Base-by-base conservation (phyloP, 257 asterid genomes). In the Echium plantagineum region DNA sequence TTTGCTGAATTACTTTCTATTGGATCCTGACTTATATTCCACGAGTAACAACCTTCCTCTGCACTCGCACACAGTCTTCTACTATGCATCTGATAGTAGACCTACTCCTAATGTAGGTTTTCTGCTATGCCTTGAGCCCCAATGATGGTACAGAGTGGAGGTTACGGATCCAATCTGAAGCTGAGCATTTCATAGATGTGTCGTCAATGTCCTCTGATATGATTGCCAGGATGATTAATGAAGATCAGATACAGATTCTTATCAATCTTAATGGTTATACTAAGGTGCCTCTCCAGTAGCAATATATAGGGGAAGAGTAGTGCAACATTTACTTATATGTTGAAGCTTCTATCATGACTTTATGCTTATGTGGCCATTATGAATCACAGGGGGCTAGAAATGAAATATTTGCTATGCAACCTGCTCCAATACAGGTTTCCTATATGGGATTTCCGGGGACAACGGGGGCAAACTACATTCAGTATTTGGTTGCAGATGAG, bases 391-490 rank as follows among this genome's bases (percentile, higher is more conserved):
- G 99, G n/a, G 99, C 97, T 26, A 83, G 99, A 76, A 93, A 93
- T 71, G 99, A 93, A 78, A 81, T 93, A 77, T 93, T 93, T 78
- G 90, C 99, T 63, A 89, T 93, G 97, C 94, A 86, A 73, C 99
- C 99, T 46, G 97, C 99, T 70, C 99, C 99, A 20, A 85, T 93
- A 80, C 99, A 93, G 83, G 97, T 93, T 70, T 93, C 99, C 21
- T 93, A 93, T 63, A 93, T 93, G 99, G 99, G 99, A 60, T 93
- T 93, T 71, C 99, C 99, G 21, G 99, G 99, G 69, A 93, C 99
- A 60, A 93, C 97, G 0, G 99, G 99, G 74, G 99, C 99, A 12
- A 59, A 69, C 66, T 93, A 93, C 76, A 89, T 93, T 69, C 85
- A 93, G 54, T 93, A 93, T 76, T 78, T 93, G 81, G 97, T 93